Evolutionary conservation across 2,329 filamentous ascomycete genomes (phyloP).

Genomic region (Trichophyton rubrum): DNA sequence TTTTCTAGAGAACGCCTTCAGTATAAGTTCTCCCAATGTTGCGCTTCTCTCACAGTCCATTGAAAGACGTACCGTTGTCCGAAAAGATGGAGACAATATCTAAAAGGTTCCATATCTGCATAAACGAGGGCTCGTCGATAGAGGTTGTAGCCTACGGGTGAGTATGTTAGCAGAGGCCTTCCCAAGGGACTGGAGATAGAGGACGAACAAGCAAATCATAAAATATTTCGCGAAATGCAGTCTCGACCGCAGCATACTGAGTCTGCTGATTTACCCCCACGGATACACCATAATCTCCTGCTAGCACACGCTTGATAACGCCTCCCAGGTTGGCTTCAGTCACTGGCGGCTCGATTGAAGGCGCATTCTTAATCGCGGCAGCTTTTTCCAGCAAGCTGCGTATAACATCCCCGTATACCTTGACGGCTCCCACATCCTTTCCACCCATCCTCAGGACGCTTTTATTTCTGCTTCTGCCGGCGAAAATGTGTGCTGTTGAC

Average conservation of each 20-base stretch:
- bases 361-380: constrained; percentile 44
- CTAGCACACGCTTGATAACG: constrained; percentile 34
- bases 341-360: constrained; percentile 60
- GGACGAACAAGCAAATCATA: constrained; percentile 60
- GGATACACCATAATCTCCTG: constrained; percentile 14
- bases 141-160: constrained; percentile 51
- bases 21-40: neutral
- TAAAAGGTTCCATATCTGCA: constrained; percentile 81
- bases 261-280: constrained; percentile 40
- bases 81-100: constrained; percentile 84
- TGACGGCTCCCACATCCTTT: constrained; percentile 24
- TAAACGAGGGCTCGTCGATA: constrained; percentile 67
- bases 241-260: constrained; percentile 61
- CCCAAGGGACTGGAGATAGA: constrained; percentile 14
- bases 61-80: constrained; percentile 54
- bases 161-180: constrained; percentile 7
- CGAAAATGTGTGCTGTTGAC: neutral
- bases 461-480: neutral
- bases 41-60: neutral
- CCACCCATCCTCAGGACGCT: constrained; percentile 21
- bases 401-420: constrained; percentile 42
- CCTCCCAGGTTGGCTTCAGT: constrained; percentile 49
- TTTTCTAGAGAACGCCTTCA: constrained; percentile 9
- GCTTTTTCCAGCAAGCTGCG: constrained; percentile 48
- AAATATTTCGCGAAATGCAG: constrained; percentile 68